phyloP scores from a whole-genome alignment of 108 stramenopile genomes.

The Skeletonema tropicum region DNA sequence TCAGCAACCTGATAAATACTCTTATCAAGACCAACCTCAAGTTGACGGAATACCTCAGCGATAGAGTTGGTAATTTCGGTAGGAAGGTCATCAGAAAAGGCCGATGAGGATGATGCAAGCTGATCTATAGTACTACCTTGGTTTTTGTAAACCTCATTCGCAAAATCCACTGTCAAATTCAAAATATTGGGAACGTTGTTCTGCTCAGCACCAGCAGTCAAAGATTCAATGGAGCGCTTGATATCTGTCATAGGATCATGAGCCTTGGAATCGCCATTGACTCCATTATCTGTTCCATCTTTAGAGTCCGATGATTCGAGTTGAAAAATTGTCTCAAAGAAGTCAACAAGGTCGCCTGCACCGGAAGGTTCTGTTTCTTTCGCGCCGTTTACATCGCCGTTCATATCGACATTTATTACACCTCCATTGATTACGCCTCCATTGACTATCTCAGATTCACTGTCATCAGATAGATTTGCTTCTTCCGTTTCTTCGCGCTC shows the following conservation, averaged over 20 bases:
- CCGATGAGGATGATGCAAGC: slow-evolving; percentile 32
- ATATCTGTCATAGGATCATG: slow-evolving; percentile 32
- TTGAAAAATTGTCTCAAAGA: slow-evolving; percentile 41
- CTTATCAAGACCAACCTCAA: slow-evolving; percentile 47
- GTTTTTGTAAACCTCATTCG: slow-evolving; percentile 42
- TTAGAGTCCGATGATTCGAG: slow-evolving; percentile 12
- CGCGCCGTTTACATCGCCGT: neutral
- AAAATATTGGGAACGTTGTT: slow-evolving; percentile 37
- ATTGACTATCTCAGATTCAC: slow-evolving; percentile 5
- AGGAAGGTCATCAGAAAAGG: slow-evolving; percentile 36
- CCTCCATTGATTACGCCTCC: neutral
- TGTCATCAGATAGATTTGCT: neutral
- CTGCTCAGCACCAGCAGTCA: slow-evolving; percentile 19
- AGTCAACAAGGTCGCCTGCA: slow-evolving; percentile 27
- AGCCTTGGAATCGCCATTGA: slow-evolving; percentile 8
- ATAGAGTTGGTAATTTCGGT: slow-evolving; percentile 45
- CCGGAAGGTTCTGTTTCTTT: slow-evolving; percentile 15
- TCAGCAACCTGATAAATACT: slow-evolving; percentile 40
- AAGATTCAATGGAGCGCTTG: slow-evolving; percentile 43
- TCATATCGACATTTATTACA: neutral
- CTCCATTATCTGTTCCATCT: neutral
- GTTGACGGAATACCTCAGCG: slow-evolving; percentile 36
- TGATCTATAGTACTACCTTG: slow-evolving; percentile 20
- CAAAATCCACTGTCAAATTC: slow-evolving; percentile 49
- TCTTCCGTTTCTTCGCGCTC: slow-evolving; percentile 10